These are phyloP conservation scores for Tylopilus felleus DNA, from an alignment of 768 basidiomycete species.

Conservation along the genomic window DNA sequence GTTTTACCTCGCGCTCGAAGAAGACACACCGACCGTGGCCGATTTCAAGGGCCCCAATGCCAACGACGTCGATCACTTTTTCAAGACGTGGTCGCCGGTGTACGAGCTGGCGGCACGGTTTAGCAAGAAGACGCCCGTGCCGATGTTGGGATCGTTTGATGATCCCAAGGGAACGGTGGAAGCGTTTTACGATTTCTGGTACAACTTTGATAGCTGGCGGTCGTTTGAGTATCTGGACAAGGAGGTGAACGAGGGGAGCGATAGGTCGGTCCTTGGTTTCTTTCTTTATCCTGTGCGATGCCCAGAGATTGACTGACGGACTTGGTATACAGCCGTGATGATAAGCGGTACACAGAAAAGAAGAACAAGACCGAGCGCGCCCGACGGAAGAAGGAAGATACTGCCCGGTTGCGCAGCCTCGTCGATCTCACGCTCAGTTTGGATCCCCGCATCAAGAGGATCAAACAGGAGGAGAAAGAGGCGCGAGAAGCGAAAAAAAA, in stretches of 20 bases:
- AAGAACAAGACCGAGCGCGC: slow-evolving; percentile 99
- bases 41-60: slow-evolving; percentile 49
- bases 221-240: slow-evolving; percentile 98
- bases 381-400: slow-evolving; percentile 96
- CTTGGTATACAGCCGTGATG: slow-evolving; percentile 70
- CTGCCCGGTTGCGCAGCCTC: slow-evolving; percentile 76
- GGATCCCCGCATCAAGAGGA: slow-evolving; percentile 95
- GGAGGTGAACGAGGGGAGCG: slow-evolving; percentile 96
- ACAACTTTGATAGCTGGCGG: slow-evolving; percentile 98
- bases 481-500: slow-evolving; percentile 90
- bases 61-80: slow-evolving; percentile 60
- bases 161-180: slow-evolving; percentile 82
- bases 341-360: slow-evolving; percentile 98
- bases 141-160: slow-evolving; percentile 66
- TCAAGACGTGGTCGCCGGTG: slow-evolving; percentile 70
- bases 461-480: slow-evolving; percentile 95
- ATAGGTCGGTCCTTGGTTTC: slow-evolving; percentile 58
- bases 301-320: slow-evolving; percentile 10
- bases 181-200: slow-evolving; percentile 98
- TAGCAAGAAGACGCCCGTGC: slow-evolving; percentile 82
- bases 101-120: slow-evolving; percentile 93
- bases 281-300: not conserved
- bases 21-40: slow-evolving; percentile 66
- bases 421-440: slow-evolving; percentile 81
- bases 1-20: slow-evolving; percentile 64